These are phyloP conservation scores for Zygnema circumcarinatum DNA, from an alignment of 139 green algal genomes.

Conservation along the genomic window DNA sequence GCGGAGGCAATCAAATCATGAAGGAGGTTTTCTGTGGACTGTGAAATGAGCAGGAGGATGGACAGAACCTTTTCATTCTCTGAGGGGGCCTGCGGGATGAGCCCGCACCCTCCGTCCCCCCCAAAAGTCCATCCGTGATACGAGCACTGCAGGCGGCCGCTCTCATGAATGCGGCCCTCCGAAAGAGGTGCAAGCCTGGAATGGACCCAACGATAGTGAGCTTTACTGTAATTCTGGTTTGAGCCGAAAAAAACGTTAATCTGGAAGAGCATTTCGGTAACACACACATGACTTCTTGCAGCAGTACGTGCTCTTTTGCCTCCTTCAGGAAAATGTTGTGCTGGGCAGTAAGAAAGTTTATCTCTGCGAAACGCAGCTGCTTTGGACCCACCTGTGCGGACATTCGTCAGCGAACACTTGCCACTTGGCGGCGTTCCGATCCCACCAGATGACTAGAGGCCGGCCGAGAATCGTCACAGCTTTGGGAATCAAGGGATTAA, in stretches of 20 bases:
- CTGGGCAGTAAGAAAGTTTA: no score
- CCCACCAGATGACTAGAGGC: constrained; percentile 51
- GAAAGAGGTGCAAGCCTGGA: constrained; percentile 53
- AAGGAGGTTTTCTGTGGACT: no score
- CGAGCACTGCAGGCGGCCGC: constrained; percentile 55
- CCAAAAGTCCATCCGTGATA: constrained; percentile 60
- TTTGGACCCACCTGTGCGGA: constrained; percentile 43
- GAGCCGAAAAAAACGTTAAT: not conserved
- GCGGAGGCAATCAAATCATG: no score
- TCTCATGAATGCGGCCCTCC: constrained; percentile 59
- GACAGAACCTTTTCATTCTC: no score
- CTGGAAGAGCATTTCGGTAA: not conserved
- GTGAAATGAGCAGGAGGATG: no score
- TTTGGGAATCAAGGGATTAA: constrained; percentile 37
- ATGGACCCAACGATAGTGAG: not conserved
- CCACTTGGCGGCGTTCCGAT: constrained; percentile 37
- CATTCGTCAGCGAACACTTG: constrained; percentile 52
- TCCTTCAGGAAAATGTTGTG: no score
- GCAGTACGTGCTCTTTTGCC: no score
- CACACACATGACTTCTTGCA: not conserved
- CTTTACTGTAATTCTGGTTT: not conserved
- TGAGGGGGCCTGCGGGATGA: constrained; percentile 52
- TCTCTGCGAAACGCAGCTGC: no score
- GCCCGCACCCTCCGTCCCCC: constrained; percentile 33
- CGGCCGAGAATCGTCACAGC: constrained; percentile 48